Percentiles rank a stretch among this genome's conserved stretches.
Conservation (phyloP, 1,139 yeast species). For the Geotrichum aggregatum region DNA sequence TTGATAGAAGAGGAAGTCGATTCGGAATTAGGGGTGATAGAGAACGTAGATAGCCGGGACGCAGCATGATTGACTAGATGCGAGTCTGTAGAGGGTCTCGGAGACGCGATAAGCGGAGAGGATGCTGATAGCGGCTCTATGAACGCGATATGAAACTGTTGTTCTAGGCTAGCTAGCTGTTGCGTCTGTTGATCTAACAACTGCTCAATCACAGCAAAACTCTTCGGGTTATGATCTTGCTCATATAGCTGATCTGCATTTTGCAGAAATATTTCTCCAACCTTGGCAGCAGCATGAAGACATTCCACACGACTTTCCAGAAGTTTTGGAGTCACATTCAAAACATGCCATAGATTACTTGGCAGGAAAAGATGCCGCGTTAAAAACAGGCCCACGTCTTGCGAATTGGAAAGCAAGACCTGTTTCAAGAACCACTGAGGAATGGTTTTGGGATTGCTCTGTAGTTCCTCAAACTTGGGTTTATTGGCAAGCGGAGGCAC, state of each 20-base stretch:
- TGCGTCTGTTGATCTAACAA: constrained; percentile 12
- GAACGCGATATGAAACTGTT: constrained; percentile 26
- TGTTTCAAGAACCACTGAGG: constrained; percentile 30
- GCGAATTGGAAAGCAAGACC: constrained; percentile 26
- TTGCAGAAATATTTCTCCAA: constrained; percentile 24
- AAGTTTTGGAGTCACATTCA: constrained; percentile 23
- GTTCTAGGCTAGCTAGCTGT: constrained; percentile 23
- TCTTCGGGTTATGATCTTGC: not conserved
- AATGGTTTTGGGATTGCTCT: constrained; percentile 13
- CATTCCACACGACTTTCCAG: constrained; percentile 27
- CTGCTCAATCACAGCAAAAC: not conserved
- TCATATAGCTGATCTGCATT: constrained; percentile 6
- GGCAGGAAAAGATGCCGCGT: constrained; percentile 27
- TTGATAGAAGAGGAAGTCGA: constrained; percentile 5
- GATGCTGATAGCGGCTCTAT: constrained; percentile 19
- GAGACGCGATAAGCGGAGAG: not conserved
- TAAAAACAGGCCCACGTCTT: constrained; percentile 27
- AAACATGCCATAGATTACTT: constrained; percentile 26
- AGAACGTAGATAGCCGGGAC: constrained; percentile 9
- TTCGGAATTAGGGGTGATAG: not conserved
- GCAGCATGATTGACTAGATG: constrained; percentile 5
- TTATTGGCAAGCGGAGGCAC: not conserved
- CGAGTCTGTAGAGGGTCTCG: not conserved
- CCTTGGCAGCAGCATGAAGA: constrained; percentile 24
- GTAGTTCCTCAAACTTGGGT: constrained; percentile 6